Evolutionary conservation across 331 rosid genomes (phyloP).

Genomic region (Cucumis variabilis): DNA sequence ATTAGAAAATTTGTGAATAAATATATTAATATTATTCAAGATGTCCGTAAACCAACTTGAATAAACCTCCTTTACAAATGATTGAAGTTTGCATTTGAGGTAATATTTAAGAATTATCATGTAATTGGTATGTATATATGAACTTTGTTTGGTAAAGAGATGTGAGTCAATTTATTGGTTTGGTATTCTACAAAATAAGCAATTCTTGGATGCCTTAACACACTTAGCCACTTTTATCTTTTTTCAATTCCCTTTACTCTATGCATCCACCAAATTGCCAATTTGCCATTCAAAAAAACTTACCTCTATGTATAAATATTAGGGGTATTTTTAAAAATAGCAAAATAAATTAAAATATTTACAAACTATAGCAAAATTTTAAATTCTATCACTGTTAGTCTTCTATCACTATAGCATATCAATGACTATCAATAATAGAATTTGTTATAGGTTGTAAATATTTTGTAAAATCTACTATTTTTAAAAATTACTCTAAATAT

Average conservation of each 20-base stretch:
- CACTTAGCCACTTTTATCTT: neutral
- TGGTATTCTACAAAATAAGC: neutral
- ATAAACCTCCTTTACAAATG: neutral
- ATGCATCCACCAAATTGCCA: neutral
- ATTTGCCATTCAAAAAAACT: neutral
- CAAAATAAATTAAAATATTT: too few relatives aligned
- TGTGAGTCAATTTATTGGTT: neutral
- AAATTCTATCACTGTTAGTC: too few relatives aligned
- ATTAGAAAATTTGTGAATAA: too few relatives aligned
- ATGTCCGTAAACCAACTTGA: neutral
- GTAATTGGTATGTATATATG: neutral
- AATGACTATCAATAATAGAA: too few relatives aligned
- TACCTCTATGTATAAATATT: too few relatives aligned
- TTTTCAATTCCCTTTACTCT: neutral
- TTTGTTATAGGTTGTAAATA: too few relatives aligned
- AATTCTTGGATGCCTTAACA: conserved; percentile 6
- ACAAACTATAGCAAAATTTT: too few relatives aligned
- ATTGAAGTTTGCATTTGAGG: neutral
- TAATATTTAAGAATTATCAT: neutral
- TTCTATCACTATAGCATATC: too few relatives aligned
- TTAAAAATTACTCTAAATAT: too few relatives aligned
- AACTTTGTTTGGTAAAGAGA: neutral
- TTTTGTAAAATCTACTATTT: too few relatives aligned
- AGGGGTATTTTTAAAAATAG: too few relatives aligned
- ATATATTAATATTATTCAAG: neutral